Evolutionary conservation across 2,329 filamentous ascomycete species (phyloP).

Genomic region (Fusarium subglutinans): DNA sequence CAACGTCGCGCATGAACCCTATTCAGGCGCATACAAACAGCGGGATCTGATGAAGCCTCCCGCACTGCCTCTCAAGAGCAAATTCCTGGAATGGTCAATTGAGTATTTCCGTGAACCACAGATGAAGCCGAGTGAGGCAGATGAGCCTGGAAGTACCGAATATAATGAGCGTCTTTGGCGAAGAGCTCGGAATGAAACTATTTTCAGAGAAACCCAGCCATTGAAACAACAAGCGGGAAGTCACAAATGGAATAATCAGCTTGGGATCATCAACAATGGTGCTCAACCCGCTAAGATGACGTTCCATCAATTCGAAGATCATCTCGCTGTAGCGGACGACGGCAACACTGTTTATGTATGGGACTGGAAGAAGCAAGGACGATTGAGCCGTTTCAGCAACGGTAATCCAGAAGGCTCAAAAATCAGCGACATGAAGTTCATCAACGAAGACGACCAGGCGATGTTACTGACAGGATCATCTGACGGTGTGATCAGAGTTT

Average conservation of each 20-base stretch:
- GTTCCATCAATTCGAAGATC: conserved; percentile 97
- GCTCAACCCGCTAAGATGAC: conserved; percentile 92
- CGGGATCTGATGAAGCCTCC: conserved; percentile 68
- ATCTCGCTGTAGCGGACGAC: conserved; percentile 92
- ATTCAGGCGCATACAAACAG: conserved; percentile 77
- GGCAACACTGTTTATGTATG: conserved; percentile 90
- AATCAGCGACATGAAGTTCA: conserved; percentile 95
- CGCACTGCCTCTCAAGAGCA: conserved; percentile 79
- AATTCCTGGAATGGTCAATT: conserved; percentile 93
- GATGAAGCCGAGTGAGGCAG: conserved; percentile 95
- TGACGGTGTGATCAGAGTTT: conserved; percentile 93
- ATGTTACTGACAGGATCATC: conserved; percentile 94
- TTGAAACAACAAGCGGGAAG: conserved; percentile 88
- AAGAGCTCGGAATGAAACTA: conserved; percentile 89
- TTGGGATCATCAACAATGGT: conserved; percentile 86
- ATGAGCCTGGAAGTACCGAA: conserved; percentile 94
- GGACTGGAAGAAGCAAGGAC: conserved; percentile 85
- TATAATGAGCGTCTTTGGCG: conserved; percentile 97
- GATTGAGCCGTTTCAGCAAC: conserved; percentile 88
- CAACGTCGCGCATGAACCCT: conserved; percentile 78
- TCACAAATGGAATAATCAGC: conserved; percentile 85
- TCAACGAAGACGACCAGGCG: conserved; percentile 98
- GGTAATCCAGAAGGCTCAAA: conserved; percentile 90
- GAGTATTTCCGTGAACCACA: conserved; percentile 98
- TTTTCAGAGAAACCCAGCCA: conserved; percentile 91